Conservation (phyloP, 352 stramenopile genomes). For the Aphanomyces astaci region DNA sequence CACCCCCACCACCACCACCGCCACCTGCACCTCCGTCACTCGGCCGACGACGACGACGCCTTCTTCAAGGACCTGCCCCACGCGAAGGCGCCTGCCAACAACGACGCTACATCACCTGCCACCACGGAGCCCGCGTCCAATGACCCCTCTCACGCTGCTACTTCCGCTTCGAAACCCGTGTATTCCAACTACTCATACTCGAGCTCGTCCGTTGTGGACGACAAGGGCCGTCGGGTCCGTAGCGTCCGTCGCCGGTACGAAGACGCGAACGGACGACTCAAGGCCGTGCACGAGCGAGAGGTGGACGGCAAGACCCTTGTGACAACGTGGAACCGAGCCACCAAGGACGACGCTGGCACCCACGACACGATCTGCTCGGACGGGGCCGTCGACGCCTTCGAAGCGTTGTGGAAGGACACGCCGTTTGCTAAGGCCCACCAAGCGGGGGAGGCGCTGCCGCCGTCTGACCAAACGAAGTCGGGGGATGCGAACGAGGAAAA, state of each 20-base stretch:
- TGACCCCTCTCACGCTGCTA: too few species aligned
- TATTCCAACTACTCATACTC: constrained; percentile 77
- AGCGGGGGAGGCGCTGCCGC: neutral
- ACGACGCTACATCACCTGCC: constrained; percentile 42
- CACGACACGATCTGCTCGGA: constrained; percentile 54
- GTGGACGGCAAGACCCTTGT: constrained; percentile 49
- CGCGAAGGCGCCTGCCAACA: constrained; percentile 29
- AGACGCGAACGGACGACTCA: constrained; percentile 68
- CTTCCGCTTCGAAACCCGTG: constrained; percentile 18
- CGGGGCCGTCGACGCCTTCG: constrained; percentile 49
- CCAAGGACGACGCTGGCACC: constrained; percentile 53
- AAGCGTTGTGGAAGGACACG: constrained; percentile 59
- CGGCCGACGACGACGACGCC: constrained; percentile 52
- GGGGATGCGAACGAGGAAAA: too few species aligned
- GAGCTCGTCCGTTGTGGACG: constrained; percentile 63
- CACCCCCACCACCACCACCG: constrained; percentile 27
- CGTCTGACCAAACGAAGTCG: too few species aligned
- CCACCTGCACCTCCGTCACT: constrained; percentile 36
- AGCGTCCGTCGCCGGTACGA: constrained; percentile 77
- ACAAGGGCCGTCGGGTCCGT: constrained; percentile 49
- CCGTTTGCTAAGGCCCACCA: constrained; percentile 49
- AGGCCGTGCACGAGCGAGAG: constrained; percentile 74
- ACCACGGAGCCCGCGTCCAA: too few species aligned
- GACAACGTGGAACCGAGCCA: constrained; percentile 63
- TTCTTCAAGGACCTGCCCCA: constrained; percentile 73